These are phyloP conservation scores for Suaeda aralocaspica DNA, from an alignment of 148 eudicot genomes.

Conservation along the genomic window DNA sequence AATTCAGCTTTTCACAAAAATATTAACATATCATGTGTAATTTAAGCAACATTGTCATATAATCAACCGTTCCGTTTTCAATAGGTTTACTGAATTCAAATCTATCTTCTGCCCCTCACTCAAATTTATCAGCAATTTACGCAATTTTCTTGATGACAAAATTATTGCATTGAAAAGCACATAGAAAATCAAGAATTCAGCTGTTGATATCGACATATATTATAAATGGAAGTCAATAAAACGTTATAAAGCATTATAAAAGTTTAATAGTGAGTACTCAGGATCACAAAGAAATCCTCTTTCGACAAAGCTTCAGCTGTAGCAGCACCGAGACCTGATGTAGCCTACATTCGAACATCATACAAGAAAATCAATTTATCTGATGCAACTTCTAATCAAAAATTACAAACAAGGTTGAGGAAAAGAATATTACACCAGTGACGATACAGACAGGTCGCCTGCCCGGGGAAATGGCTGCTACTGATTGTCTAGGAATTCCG, in stretches of 20 bases:
- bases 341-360: conserved; percentile 45
- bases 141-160: background rate
- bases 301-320: conserved; percentile 63
- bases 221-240: background rate
- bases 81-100: no score
- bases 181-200: background rate
- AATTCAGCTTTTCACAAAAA: background rate
- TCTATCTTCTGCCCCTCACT: no score
- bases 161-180: background rate
- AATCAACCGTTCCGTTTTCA: no score
- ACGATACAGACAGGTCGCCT: conserved; percentile 60
- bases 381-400: background rate
- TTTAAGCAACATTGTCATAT: no score
- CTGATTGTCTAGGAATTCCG: conserved; percentile 24
- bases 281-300: conserved; percentile 69
- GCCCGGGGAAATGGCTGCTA: background rate
- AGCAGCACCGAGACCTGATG: conserved; percentile 93
- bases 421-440: conserved; percentile 55
- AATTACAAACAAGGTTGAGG: background rate
- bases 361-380: conserved; percentile 1
- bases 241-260: background rate
- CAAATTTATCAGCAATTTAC: background rate
- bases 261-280: conserved; percentile 36
- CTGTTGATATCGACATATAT: background rate
- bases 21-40: conserved; percentile 2